These are phyloP conservation scores for Entomortierella parvispora DNA, from an alignment of 192 early-diverging fungal genomes.

Conservation along the genomic window DNA sequence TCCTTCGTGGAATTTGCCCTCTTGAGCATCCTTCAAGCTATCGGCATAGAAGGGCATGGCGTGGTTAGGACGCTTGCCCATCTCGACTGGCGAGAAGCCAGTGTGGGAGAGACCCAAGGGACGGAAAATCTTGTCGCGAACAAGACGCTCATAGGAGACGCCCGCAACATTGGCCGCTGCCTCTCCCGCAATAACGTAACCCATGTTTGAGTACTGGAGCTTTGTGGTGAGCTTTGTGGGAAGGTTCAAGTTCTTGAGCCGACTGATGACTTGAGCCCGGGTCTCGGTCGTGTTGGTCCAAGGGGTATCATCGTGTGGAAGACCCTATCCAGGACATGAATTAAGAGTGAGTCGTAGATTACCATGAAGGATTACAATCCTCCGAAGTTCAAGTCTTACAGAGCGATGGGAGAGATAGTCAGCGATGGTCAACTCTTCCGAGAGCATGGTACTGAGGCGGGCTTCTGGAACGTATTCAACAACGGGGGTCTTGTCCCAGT, in stretches of 20 bases:
- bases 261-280: constrained; percentile 18
- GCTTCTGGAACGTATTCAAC: constrained; percentile 25
- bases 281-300: constrained; percentile 8
- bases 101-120: constrained; percentile 24
- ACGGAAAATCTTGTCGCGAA: constrained; percentile 2
- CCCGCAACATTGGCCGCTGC: constrained; percentile 27
- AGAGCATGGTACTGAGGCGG: constrained; percentile 9
- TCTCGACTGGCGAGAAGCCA: constrained; percentile 11
- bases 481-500: constrained; percentile 39
- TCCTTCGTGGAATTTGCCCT: constrained; percentile 17
- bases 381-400: too few relatives aligned
- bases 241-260: constrained; percentile 7
- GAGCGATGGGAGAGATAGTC: constrained; percentile 39
- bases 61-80: constrained; percentile 16
- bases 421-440: constrained; percentile 9
- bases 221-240: neutral
- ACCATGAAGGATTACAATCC: too few relatives aligned
- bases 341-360: too few relatives aligned
- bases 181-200: constrained; percentile 35
- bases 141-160: constrained; percentile 7
- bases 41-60: constrained; percentile 13
- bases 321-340: too few relatives aligned
- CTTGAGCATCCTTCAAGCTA: constrained; percentile 26
- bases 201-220: constrained; percentile 13
- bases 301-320: neutral